Percentiles rank a stretch among this genome's conserved stretches.
These are phyloP conservation scores for Xylariomycetidae sp. DNA, from an alignment of 2,329 filamentous ascomycete genomes.

Conservation along the genomic window DNA sequence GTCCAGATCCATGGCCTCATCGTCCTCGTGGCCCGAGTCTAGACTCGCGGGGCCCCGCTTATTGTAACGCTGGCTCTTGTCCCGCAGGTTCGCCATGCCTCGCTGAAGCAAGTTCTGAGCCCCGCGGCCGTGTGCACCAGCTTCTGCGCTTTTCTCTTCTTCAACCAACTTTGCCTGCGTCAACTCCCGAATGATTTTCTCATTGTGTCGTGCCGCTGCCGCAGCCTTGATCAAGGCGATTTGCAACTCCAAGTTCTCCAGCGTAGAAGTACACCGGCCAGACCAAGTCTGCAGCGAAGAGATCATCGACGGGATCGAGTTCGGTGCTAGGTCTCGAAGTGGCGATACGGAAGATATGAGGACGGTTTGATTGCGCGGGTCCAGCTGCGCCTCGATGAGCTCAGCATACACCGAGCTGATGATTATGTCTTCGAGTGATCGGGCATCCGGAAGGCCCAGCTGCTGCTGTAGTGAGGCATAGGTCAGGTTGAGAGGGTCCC, in stretches of 20 bases:
- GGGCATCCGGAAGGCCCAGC: conserved; percentile 61
- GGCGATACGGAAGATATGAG: conserved; percentile 77
- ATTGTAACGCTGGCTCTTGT: conserved; percentile 20
- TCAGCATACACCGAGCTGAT: conserved; percentile 84
- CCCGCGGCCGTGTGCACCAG: conserved; percentile 8
- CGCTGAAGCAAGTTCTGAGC: background rate
- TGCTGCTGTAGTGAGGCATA: conserved; percentile 65
- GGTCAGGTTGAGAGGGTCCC: conserved; percentile 61
- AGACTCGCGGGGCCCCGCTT: conserved; percentile 30
- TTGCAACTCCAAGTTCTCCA: conserved; percentile 71
- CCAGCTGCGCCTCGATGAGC: conserved; percentile 76
- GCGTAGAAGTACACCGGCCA: conserved; percentile 67
- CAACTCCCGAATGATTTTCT: conserved; percentile 42
- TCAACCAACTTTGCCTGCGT: conserved; percentile 46
- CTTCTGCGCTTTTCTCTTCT: conserved; percentile 33
- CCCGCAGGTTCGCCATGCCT: background rate
- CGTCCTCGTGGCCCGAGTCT: conserved; percentile 32
- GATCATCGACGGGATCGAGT: conserved; percentile 65
- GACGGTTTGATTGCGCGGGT: conserved; percentile 70
- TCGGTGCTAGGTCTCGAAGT: conserved; percentile 77
- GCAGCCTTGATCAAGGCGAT: conserved; percentile 60
- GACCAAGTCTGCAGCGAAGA: conserved; percentile 70
- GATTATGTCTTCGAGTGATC: conserved; percentile 79
- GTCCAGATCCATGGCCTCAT: conserved; percentile 54
- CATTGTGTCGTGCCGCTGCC: conserved; percentile 49